A percentile compares a stretch with the other conserved stretches of the same genome.
Conservation (phyloP, 2,329 filamentous ascomycete genomes). For the Dactylellina sp. region DNA sequence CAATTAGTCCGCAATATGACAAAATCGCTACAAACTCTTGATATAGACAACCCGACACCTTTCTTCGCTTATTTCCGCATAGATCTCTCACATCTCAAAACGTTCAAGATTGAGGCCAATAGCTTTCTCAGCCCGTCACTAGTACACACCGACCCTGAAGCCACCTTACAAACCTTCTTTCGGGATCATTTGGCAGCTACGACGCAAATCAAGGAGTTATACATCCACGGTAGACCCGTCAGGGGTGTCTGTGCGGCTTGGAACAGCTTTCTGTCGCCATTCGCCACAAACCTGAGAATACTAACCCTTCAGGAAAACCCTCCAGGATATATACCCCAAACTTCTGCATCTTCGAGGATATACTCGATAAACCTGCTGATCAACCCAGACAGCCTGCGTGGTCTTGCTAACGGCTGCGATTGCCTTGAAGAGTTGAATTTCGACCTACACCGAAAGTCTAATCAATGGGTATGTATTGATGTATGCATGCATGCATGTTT, state of each 20-base stretch:
- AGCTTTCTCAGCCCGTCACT: too few species aligned
- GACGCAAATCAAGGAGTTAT: slow-evolving; percentile 6
- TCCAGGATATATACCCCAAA: too few species aligned
- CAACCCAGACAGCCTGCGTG: neutral
- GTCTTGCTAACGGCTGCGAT: neutral
- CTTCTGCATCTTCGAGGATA: neutral
- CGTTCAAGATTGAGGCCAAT: neutral
- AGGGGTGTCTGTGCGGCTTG: neutral
- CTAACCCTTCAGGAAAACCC: neutral
- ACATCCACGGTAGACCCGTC: neutral
- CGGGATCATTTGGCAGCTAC: neutral
- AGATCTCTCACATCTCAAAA: neutral
- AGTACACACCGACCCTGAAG: too few species aligned
- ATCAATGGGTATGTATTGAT: neutral
- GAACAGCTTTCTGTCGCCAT: neutral
- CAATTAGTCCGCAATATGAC: slow-evolving; percentile 7
- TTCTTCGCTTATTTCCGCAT: neutral
- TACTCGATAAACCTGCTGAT: neutral
- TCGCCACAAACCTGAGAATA: neutral
- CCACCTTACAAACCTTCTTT: neutral
- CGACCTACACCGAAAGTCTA: neutral
- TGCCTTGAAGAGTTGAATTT: neutral
- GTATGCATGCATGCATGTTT: neutral
- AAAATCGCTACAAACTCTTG: neutral
- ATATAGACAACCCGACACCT: neutral